A percentile compares a stretch with the other conserved stretches of the same genome.
Conservation (phyloP, 208 protist species). For the Lotmaria passim region DNA sequence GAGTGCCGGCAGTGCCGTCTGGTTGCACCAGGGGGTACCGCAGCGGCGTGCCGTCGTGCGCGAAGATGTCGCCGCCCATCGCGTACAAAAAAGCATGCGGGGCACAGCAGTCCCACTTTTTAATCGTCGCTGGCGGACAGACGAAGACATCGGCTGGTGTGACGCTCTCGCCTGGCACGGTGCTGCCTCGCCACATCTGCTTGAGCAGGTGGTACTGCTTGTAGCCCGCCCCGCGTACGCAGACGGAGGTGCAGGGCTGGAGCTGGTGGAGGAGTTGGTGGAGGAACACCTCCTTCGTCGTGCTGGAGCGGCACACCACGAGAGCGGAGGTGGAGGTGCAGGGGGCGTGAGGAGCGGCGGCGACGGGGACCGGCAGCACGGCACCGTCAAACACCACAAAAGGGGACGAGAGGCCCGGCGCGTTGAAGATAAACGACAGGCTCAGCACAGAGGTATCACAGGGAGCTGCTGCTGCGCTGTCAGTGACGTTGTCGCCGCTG, state of each 20-base stretch:
- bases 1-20: not conserved
- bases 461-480: not conserved
- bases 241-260: slow-evolving; percentile 24
- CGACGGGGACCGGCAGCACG: slow-evolving; percentile 9
- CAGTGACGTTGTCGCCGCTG: not conserved
- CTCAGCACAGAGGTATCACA: slow-evolving; percentile 3
- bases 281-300: slow-evolving; percentile 43
- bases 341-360: not conserved
- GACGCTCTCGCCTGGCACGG: not conserved
- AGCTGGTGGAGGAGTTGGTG: slow-evolving; percentile 31
- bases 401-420: slow-evolving; percentile 6
- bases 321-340: slow-evolving; percentile 13
- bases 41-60: slow-evolving; percentile 36
- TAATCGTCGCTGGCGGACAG: slow-evolving; percentile 53
- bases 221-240: slow-evolving; percentile 55
- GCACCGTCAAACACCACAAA: slow-evolving; percentile 63
- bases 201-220: slow-evolving; percentile 59
- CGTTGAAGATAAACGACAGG: slow-evolving; percentile 57
- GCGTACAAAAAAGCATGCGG: slow-evolving; percentile 75
- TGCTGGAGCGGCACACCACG: slow-evolving; percentile 44
- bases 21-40: slow-evolving; percentile 34
- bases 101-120: slow-evolving; percentile 83
- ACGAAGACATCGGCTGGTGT: slow-evolving; percentile 63
- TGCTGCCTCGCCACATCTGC: slow-evolving; percentile 24
- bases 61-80: slow-evolving; percentile 60